Percentiles rank a stretch among this genome's conserved stretches.
phyloP scores from a whole-genome alignment of 129 eudicot species.

The Pulicaria dysenterica region DNA sequence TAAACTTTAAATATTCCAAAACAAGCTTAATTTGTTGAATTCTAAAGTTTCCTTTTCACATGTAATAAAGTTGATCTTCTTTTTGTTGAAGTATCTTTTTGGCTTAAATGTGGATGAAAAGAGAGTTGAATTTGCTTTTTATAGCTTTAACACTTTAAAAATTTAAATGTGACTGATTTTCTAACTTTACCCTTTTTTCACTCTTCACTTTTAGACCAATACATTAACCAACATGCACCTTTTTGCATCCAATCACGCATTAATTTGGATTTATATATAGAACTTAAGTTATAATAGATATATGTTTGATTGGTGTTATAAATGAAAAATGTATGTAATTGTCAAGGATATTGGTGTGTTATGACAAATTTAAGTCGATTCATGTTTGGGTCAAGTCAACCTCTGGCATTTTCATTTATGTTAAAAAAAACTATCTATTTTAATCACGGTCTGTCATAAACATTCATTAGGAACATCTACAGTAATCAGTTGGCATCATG shows the following conservation, averaged over 20 bases:
- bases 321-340: too few species aligned
- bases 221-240: conserved; percentile 14
- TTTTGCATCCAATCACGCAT: conserved; percentile 33
- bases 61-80: conserved; percentile 5
- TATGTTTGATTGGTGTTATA: too few species aligned
- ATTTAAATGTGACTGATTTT: conserved; percentile 7
- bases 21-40: background rate
- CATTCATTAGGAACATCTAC: too few species aligned
- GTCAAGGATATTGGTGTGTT: too few species aligned
- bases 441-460: too few species aligned
- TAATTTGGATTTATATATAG: too few species aligned
- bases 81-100: background rate
- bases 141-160: background rate
- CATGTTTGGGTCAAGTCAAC: too few species aligned
- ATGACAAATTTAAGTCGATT: too few species aligned
- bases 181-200: background rate
- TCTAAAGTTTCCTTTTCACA: conserved; percentile 10
- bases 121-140: conserved; percentile 9
- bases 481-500: too few species aligned
- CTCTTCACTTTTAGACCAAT: conserved; percentile 13
- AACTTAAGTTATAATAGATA: too few species aligned
- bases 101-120: background rate
- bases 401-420: too few species aligned
- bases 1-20: background rate
- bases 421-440: too few species aligned